Evolutionary conservation across 345 rosid genomes (phyloP), one percentile per base, ranked within the genome.

Genomic region (Salix viminalis): DNA sequence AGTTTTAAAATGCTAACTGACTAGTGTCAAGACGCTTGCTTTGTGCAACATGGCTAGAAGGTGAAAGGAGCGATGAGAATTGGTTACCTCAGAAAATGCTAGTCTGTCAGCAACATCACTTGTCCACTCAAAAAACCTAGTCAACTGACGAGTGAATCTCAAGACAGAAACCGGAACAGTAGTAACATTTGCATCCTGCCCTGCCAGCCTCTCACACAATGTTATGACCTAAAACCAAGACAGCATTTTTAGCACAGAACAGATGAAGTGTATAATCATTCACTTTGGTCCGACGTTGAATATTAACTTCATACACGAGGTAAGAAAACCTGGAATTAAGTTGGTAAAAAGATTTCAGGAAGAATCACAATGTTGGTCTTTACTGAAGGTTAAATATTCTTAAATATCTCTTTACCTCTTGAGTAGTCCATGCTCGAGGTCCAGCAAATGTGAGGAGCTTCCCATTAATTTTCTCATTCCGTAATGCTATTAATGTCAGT

Each of bases 121-220:
- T n/a, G 98, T 90, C 99, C 97, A 95, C 74, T 95, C 93, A 72
- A 91, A 95, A 81, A 87, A 84, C 37, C 94, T 80, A 72, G 96
- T 93, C 54, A 95, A 15, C 73, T 93, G 94, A 75, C 98, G 90
- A 11, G 99, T 90, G 44, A 90, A 74, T 83, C 96, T 88, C 80
- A 95, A 83, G 83, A 92, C 62, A 13, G 93, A 90, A 75, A 92
- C 99, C 4, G 97, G 99, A 79, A 95, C 98, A 2, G 92, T 93
- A 11, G 97, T 96, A 48, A 96, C 90, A 84, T 96, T 96, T 80
- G 99, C 99, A 85, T 93, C 99, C 87, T 93, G 99, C 58, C 98
- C 98, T 6, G 99, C 99, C 0, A 96, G 98, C 81, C 96, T 90
- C 89, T 91, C 98, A 19, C 99, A 93, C 58, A 96, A 65, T 69